These are phyloP conservation scores for Sporobolomyces pararoseus DNA, from an alignment of 768 basidiomycete species.

Conservation along the genomic window DNA sequence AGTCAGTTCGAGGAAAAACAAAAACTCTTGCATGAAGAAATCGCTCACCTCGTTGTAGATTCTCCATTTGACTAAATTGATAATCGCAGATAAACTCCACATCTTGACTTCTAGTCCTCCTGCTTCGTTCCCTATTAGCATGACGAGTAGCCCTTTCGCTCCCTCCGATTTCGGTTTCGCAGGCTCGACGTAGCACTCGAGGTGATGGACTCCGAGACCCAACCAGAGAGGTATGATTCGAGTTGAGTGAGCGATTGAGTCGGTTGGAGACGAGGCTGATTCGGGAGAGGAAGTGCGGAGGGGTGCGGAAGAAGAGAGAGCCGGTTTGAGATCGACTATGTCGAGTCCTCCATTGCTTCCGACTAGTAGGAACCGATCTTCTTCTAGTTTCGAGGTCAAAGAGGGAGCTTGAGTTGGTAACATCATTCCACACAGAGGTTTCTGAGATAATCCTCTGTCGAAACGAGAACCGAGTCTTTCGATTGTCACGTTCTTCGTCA, in stretches of 20 bases:
- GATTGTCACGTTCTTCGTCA: slow-evolving; percentile 6
- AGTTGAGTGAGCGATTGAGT: background rate
- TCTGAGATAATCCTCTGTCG: slow-evolving; percentile 4
- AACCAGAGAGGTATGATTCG: slow-evolving; percentile 17
- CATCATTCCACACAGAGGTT: slow-evolving; percentile 7
- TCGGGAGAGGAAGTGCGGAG: background rate
- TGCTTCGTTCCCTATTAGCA: background rate
- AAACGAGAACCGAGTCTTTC: slow-evolving; percentile 24
- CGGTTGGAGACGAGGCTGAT: background rate
- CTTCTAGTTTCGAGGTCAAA: background rate
- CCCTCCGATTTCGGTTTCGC: background rate
- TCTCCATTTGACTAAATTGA: slow-evolving; percentile 34
- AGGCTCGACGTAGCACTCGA: slow-evolving; percentile 15
- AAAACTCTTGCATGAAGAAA: too few relatives aligned
- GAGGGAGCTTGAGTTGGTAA: background rate
- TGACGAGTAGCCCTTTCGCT: slow-evolving; percentile 18
- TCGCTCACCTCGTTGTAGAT: slow-evolving; percentile 17
- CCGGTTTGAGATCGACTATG: slow-evolving; percentile 22
- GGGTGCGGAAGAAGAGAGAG: slow-evolving; percentile 1
- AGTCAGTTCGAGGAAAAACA: background rate
- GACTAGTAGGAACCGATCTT: slow-evolving; percentile 30
- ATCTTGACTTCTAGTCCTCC: slow-evolving; percentile 19
- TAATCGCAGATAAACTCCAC: slow-evolving; percentile 25
- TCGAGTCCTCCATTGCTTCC: slow-evolving; percentile 18
- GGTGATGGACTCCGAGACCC: slow-evolving; percentile 17